Base-by-base conservation (phyloP, 2,329 filamentous ascomycete genomes). In the Coniochaeta pulveracea region DNA sequence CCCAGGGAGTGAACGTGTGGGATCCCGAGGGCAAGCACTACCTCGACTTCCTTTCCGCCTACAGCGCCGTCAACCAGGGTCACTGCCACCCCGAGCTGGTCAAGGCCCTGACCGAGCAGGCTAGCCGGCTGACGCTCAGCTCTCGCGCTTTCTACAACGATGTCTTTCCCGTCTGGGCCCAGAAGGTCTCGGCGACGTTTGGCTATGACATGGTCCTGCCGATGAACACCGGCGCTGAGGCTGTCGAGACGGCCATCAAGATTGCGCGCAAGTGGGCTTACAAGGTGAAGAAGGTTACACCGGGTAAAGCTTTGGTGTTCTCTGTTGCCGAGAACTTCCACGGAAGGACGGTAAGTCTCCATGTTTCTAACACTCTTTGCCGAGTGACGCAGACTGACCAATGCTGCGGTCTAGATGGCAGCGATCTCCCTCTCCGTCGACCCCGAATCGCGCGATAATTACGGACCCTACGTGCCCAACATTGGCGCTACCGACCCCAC, bases 61-160 rank as follows among this genome's bases (percentile, higher is more conserved):
- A 98, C 70, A 93, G 84, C 47, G 91, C 91, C 40, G 86, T 96
- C 54, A 96, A 96, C 66, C 89, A 96, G 61, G 89, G 89, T 42
- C 89, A 98, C 61, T 96, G 89, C 62, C 89, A 98, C 63, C 91
- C 91, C 5, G 88, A 93, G 63, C 77, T 96, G 37, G 78, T 98
- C 54, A 88, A 89, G 58, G 83, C 88, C 10, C 67, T 98, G 40
- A 77, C 76, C 23, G 85, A 94, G 44, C 91, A 98, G 64, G 91
- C 91, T 30, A 74, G 80, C 43, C 80, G 86, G 24, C 64, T 96
- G 51, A 95, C 89, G 1, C 74, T 96, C 45, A 94, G 85, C 60
- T 94, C 86, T 40, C 77, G 89, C 40, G 91, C 91, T 33, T 98
- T 96, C 64, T 80, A 96, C 71, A 98, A 96, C 56, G 89, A 96